Percentiles rank a stretch among this genome's conserved stretches.
These are phyloP conservation scores for Caryocar brasiliense DNA, from an alignment of 441 rosid genomes.

Conservation along the genomic window DNA sequence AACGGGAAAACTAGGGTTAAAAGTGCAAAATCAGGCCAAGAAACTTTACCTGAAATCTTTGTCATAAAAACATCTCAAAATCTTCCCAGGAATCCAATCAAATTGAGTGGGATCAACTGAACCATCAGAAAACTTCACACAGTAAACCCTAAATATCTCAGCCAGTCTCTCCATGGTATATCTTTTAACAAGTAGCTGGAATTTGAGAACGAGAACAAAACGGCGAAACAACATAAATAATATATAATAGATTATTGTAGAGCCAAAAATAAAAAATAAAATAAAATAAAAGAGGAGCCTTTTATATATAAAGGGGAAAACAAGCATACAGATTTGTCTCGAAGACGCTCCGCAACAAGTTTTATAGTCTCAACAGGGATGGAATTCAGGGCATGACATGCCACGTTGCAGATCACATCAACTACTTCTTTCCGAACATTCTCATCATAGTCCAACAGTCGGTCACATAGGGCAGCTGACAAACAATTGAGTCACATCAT, in stretches of 20 bases:
- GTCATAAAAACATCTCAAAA: slow-evolving; percentile 90
- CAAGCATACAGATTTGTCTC: slow-evolving; percentile 87
- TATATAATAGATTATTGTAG: too few species aligned
- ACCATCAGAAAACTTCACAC: slow-evolving; percentile 41
- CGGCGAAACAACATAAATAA: slow-evolving; percentile 5
- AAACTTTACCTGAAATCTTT: slow-evolving; percentile 78
- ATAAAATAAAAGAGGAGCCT: too few species aligned
- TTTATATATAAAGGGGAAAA: slow-evolving; percentile 13
- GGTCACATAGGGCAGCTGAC: slow-evolving; percentile 91
- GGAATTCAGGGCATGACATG: slow-evolving; percentile 54
- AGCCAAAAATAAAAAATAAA: too few species aligned
- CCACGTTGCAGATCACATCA: slow-evolving; percentile 82
- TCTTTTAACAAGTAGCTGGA: slow-evolving; percentile 79
- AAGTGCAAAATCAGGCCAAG: background rate
- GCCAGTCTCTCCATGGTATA: slow-evolving; percentile 88
- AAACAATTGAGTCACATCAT: slow-evolving; percentile 17
- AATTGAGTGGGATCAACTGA: slow-evolving; percentile 40
- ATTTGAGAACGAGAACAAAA: slow-evolving; percentile 1
- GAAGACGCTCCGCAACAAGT: slow-evolving; percentile 82
- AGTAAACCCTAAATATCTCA: slow-evolving; percentile 66
- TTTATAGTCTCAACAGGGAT: slow-evolving; percentile 71
- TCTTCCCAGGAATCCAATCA: slow-evolving; percentile 98
- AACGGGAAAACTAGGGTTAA: background rate
- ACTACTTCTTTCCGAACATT: slow-evolving; percentile 94
- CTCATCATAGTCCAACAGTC: slow-evolving; percentile 96